Conservation (phyloP, 2,329 filamentous ascomycete genomes). For the Cordyceps cicadae region DNA sequence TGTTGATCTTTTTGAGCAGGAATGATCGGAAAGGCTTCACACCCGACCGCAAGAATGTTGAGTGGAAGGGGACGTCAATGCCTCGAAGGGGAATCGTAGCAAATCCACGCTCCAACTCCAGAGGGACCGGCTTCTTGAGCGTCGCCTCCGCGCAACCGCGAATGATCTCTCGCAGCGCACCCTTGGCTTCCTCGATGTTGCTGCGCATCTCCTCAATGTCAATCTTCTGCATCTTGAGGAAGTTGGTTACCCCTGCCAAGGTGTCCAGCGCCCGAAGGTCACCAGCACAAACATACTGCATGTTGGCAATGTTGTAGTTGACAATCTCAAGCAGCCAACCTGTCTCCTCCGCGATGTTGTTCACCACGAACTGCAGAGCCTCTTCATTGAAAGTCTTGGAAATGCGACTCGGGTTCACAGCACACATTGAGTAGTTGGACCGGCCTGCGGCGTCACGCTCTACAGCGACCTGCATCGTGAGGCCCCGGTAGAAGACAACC, state of each 20-base stretch:
- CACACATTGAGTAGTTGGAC: slow-evolving; percentile 99
- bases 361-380: slow-evolving; percentile 91
- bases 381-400: slow-evolving; percentile 98
- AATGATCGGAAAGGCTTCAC: slow-evolving; percentile 99
- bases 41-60: slow-evolving; percentile 91
- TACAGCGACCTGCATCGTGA: slow-evolving; percentile 98
- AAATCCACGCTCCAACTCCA: slow-evolving; percentile 89
- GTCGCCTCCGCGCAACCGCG: slow-evolving; percentile 80
- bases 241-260: slow-evolving; percentile 78
- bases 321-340: slow-evolving; percentile 97
- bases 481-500: slow-evolving; percentile 96
- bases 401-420: slow-evolving; percentile 96
- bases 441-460: slow-evolving; percentile 88
- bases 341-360: slow-evolving; percentile 88
- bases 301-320: slow-evolving; percentile 81
- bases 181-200: slow-evolving; percentile 85
- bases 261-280: slow-evolving; percentile 65
- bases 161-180: slow-evolving; percentile 84
- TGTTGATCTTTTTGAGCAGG: slow-evolving; percentile 99
- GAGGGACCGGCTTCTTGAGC: slow-evolving; percentile 74
- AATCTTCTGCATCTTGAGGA: slow-evolving; percentile 92
- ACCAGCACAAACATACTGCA: slow-evolving; percentile 67
- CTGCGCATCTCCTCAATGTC: slow-evolving; percentile 91
- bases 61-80: slow-evolving; percentile 99
- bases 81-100: slow-evolving; percentile 94